Evolutionary conservation across 805 yeast genomes (phyloP).

Genomic region (Wickerhamiella vanderwaltii): DNA sequence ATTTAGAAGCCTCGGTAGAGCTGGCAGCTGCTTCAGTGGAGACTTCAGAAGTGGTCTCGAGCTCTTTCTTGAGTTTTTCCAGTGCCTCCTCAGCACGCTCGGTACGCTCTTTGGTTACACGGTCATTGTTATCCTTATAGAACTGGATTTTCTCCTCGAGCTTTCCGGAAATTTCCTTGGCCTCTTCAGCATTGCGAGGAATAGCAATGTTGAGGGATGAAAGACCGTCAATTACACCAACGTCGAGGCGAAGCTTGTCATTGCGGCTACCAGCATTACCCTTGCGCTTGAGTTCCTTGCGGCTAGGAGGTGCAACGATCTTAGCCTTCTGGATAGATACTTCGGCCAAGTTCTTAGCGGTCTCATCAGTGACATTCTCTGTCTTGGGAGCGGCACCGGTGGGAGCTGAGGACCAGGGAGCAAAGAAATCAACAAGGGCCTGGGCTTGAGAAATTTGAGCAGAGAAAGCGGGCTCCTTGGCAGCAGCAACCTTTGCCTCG

Average conservation of each 20-base stretch:
- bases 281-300: slow-evolving; percentile 37
- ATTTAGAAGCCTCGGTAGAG: slow-evolving; percentile 3
- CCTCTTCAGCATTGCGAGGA: slow-evolving; percentile 66
- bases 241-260: slow-evolving; percentile 53
- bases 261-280: slow-evolving; percentile 23
- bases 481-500: slow-evolving; percentile 57
- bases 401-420: too few relatives aligned
- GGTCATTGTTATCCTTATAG: slow-evolving; percentile 62
- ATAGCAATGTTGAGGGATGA: slow-evolving; percentile 63
- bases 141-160: slow-evolving; percentile 62
- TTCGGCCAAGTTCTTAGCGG: slow-evolving; percentile 28
- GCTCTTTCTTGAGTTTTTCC: slow-evolving; percentile 43
- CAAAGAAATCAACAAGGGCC: slow-evolving; percentile 57
- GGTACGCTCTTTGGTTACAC: slow-evolving; percentile 63
- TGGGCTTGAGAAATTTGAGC: slow-evolving; percentile 68
- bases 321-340: slow-evolving; percentile 53
- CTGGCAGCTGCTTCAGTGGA: neutral
- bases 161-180: slow-evolving; percentile 48
- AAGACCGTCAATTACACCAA: slow-evolving; percentile 64
- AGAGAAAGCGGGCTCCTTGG: slow-evolving; percentile 68
- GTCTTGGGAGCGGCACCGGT: slow-evolving; percentile 25
- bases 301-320: slow-evolving; percentile 34
- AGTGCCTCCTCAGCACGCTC: slow-evolving; percentile 68
- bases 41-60: slow-evolving; percentile 3
- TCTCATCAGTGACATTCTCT: slow-evolving; percentile 12